Evolutionary conservation across 441 rosid species (phyloP), one percentile per base, ranked within the genome.

Genomic region (Iberis amara): DNA sequence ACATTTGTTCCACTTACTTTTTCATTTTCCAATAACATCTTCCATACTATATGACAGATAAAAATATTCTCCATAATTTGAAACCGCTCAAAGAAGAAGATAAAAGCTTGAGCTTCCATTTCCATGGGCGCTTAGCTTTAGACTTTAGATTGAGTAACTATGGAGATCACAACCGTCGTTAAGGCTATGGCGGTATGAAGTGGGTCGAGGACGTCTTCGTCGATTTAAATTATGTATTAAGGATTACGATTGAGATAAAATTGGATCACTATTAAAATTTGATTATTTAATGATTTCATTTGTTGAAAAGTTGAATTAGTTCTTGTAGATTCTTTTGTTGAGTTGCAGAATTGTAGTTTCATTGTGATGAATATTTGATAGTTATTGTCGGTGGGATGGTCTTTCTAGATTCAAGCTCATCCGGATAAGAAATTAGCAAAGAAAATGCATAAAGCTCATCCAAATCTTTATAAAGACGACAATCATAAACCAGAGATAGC

Each of bases 401-500:
- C 96, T 7, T 61, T 94, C 66, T 94, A 97, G 40, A 89, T 94
- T 62, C 99, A 94, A 73, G 96, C 95, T 4, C 97, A 94, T 71
- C 97, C 97, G 0, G 97, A 94, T 70, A 89, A 86, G 72, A 68
- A 75, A 47, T 68, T 83, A 68, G 97, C 96, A 4, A 73, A 73
- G 75, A 64, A 65, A 47, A 60, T 94, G 75, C 96, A 89, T 43
- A 79, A 83, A 69, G 76, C 77, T 72, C 83, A 40, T 36, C 99
- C 99, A 15, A 58, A 81, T 76, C 68, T 75, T 43, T 94, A 89
- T 35, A 86, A 81, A 78, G 96, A 94, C 51, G 90, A 62, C 36
- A 94, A 85, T 72, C 99, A 94, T 71, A 94, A 94, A 72, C 97
- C 94, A 32, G 99, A 94, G 68, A 94, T 94, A 97, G 99, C 99